Percentiles rank a stretch among this genome's conserved stretches.
phyloP scores from a whole-genome alignment of 2,329 filamentous ascomycete genomes.

The Venturia asperata region DNA sequence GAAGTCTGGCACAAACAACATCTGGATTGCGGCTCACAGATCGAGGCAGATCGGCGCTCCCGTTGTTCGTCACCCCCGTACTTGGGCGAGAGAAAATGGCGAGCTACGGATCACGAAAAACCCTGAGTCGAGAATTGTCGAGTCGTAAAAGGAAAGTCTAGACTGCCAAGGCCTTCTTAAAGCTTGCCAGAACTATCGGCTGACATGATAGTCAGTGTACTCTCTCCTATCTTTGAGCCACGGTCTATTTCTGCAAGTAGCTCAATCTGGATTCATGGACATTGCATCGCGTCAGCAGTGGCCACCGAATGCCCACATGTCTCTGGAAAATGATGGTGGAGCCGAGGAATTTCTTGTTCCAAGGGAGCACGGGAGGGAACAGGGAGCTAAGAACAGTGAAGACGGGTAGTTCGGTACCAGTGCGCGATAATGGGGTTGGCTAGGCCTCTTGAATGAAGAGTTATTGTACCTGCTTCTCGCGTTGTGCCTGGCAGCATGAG shows the following conservation, averaged over 20 bases:
- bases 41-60: too few species aligned
- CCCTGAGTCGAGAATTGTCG: background rate
- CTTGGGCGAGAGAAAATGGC: background rate
- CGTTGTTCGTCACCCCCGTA: background rate
- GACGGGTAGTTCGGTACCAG: background rate
- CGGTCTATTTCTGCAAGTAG: background rate
- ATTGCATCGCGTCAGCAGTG: background rate
- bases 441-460: background rate
- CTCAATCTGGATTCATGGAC: background rate
- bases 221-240: background rate
- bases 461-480: background rate
- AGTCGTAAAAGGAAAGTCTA: background rate
- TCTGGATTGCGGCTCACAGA: background rate
- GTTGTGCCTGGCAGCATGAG: background rate
- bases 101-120: background rate
- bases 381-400: background rate
- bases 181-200: background rate
- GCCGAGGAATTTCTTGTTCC: background rate
- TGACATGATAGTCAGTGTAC: background rate
- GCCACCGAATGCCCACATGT: background rate
- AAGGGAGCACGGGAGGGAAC: background rate
- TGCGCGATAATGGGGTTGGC: background rate
- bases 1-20: too few species aligned
- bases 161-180: background rate
- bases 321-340: background rate